Evolutionary conservation across 164 flowering plant genomes (phyloP), one percentile per base, ranked within the genome.

Genomic region (Nelumbo lutea): DNA sequence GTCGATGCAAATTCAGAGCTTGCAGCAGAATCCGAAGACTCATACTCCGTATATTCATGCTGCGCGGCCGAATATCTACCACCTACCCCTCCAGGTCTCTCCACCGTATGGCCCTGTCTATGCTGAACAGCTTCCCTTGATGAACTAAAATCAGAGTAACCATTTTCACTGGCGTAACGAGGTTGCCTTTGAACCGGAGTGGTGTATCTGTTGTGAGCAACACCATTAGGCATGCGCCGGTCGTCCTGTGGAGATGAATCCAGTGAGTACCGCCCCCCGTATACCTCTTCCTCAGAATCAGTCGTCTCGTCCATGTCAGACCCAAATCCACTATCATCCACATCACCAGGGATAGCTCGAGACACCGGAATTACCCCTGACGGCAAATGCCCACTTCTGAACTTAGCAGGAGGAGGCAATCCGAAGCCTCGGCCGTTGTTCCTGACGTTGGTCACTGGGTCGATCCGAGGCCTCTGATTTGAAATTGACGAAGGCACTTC

Each of bases 1-100:
- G 85, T 75, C 4, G 86, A 74, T 0, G 87, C 79, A 71, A 79
- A 86, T 70, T 87, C 96, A 0, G 98, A 90, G 75, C 98, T 89
- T 38, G 79, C 82, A 64, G 81, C 88, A 27, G 96, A 89, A 80
- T 90, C 91, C 1, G 87, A 84, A 1, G 81, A 81, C 63, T 87
- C 96, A 13, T 88, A 92, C 68, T 90, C 96, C 0, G 86, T 73
- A 72, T 71, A 85, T 44, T 68, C 84, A 76, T 73, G 74, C 60
- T 55, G 55, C 48, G 75, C 76, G 64, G 51, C 76, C 4, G 80
- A 78, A 62, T 83, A 81, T 69, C 79, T 76, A 38, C 78, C 83
- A 10, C 62, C 78, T 40, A 76, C 74, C 57, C 76, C 59, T 15
- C 48, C 81, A 41, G 69, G 38, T 70, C 79, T 69, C 42, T 68